Percentiles rank a stretch among this genome's conserved stretches.
phyloP scores from a whole-genome alignment of 2,329 filamentous ascomycete species.

The Talaromyces amestolkiae region DNA sequence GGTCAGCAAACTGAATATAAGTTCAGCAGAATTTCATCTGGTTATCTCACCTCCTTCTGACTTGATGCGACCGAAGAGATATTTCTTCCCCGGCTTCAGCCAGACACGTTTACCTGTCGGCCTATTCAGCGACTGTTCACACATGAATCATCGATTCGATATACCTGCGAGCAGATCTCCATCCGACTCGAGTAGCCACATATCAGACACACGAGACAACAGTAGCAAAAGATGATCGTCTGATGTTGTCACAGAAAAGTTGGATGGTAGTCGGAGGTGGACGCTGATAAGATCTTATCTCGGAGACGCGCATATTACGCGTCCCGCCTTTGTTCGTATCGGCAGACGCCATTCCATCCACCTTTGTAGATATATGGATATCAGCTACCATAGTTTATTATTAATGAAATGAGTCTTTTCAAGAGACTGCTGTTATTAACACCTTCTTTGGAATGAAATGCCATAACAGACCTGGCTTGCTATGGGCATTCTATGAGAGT shows the following conservation, averaged over 20 bases:
- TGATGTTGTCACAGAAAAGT: background rate
- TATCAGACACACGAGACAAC: conserved; percentile 31
- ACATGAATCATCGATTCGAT: background rate
- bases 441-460: no score
- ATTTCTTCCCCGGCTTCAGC: conserved; percentile 80
- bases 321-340: no score
- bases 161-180: conserved; percentile 47
- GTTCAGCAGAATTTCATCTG: no score
- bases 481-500: no score
- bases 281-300: background rate
- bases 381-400: no score
- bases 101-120: conserved; percentile 67
- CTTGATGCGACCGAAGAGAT: conserved; percentile 78
- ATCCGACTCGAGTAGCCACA: conserved; percentile 64
- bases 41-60: conserved; percentile 54
- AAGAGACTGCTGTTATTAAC: no score
- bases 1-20: background rate
- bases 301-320: no score
- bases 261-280: background rate
- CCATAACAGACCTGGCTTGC: no score
- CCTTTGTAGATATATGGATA: no score
- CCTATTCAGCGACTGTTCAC: conserved; percentile 17
- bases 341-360: no score
- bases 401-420: no score
- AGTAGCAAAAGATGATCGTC: background rate